Evolutionary conservation across 805 yeast genomes (phyloP).

Genomic region (Osmozyma mogii): DNA sequence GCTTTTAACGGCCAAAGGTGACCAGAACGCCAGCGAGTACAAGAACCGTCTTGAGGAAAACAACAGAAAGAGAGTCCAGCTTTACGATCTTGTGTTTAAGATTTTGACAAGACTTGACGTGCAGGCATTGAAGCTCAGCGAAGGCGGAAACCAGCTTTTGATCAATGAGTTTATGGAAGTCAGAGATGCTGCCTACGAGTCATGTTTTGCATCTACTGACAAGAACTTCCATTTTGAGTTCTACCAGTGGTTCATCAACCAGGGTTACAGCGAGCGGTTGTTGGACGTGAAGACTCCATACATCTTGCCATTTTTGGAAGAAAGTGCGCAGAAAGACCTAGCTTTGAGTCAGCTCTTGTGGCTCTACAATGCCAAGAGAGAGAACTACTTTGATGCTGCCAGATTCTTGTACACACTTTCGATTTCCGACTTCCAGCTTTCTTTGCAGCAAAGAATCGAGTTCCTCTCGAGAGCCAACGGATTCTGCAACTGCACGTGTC

Average conservation of each 20-base stretch:
- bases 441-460: constrained; percentile 71
- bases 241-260: constrained; percentile 84
- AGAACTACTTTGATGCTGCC: constrained; percentile 78
- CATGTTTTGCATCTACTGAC: constrained; percentile 69
- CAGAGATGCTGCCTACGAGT: constrained; percentile 65
- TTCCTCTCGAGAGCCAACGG: constrained; percentile 88
- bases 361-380: constrained; percentile 81
- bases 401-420: constrained; percentile 64
- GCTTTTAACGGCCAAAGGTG: constrained; percentile 4
- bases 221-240: constrained; percentile 85
- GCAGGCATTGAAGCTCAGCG: constrained; percentile 41
- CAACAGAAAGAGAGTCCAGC: constrained; percentile 20
- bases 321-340: constrained; percentile 53
- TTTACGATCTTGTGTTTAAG: constrained; percentile 70
- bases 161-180: constrained; percentile 47
- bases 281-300: constrained; percentile 77
- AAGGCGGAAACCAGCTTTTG: constrained; percentile 28
- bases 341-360: constrained; percentile 78
- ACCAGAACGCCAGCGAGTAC: constrained; percentile 3
- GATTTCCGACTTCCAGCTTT: constrained; percentile 60
- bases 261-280: constrained; percentile 69
- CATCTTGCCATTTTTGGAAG: constrained; percentile 68
- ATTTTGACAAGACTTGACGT: constrained; percentile 67
- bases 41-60: constrained; percentile 9
- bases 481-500: constrained; percentile 77